Evolutionary conservation across 495 filamentous ascomycete genomes (phyloP).

Genomic region (Physcia stellaris): DNA sequence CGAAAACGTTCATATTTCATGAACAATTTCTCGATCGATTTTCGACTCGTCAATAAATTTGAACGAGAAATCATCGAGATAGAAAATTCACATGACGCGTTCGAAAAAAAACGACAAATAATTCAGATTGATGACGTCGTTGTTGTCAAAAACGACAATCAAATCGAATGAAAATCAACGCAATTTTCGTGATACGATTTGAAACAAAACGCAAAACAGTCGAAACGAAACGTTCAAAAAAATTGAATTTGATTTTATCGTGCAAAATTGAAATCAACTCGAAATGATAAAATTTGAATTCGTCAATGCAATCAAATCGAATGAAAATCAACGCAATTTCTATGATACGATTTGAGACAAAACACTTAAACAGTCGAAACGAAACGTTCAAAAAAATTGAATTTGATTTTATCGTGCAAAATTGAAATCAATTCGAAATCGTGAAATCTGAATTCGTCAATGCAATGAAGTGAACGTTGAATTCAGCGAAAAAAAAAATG

Average conservation of each 20-base stretch:
- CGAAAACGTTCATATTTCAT: no score
- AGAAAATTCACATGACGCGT: not conserved
- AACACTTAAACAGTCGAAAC: constrained; percentile 23
- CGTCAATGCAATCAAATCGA: constrained; percentile 27
- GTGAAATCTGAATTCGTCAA: no score
- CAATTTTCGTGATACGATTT: constrained; percentile 47
- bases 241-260: constrained; percentile 61
- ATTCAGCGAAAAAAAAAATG: no score
- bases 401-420: constrained; percentile 61
- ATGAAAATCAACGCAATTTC: constrained; percentile 36
- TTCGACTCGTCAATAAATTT: not conserved
- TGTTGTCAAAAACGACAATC: constrained; percentile 27
- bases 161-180: constrained; percentile 40
- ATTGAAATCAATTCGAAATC: no score
- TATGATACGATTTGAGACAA: constrained; percentile 59
- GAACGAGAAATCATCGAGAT: not conserved
- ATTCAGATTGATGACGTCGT: constrained; percentile 35
- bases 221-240: constrained; percentile 26
- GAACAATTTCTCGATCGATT: no score
- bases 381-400: constrained; percentile 36
- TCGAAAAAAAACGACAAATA: not conserved
- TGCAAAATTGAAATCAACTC: no score
- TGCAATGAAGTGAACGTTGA: no score
- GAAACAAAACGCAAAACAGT: constrained; percentile 39
- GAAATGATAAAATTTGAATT: no score